A percentile compares a stretch with the other conserved stretches of the same genome.
phyloP scores from a whole-genome alignment of 768 basidiomycete species.

The Boletus reticulatus region DNA sequence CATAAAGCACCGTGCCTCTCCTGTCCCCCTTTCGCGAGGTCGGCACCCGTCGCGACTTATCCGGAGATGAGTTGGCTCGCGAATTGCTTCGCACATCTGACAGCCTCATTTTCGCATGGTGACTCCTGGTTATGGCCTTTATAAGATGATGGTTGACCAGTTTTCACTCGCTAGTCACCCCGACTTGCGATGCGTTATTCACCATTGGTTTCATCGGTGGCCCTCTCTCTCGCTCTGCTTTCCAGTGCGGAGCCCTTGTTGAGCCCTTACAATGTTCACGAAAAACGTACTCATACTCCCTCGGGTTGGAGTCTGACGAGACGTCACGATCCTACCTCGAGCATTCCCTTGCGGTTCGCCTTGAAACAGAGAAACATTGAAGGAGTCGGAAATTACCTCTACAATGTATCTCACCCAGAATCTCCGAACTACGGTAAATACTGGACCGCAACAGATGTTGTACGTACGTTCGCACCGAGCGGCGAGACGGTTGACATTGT shows the following conservation, averaged over 20 bases:
- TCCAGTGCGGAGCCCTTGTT: constrained; percentile 13
- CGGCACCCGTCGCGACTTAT: no score
- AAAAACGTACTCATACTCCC: constrained; percentile 37
- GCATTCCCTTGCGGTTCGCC: constrained; percentile 30
- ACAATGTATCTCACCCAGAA: constrained; percentile 35
- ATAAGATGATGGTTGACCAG: background rate
- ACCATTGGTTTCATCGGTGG: constrained; percentile 2
- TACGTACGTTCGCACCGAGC: constrained; percentile 20
- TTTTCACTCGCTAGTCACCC: background rate
- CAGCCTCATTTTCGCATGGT: no score
- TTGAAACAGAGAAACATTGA: constrained; percentile 32
- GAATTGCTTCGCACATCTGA: no score
- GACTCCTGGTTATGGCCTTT: background rate
- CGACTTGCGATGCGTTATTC: constrained; percentile 8
- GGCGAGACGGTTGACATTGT: constrained; percentile 23
- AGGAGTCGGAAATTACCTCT: constrained; percentile 22
- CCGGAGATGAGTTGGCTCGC: no score
- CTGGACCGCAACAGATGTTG: constrained; percentile 29
- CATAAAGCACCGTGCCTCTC: no score
- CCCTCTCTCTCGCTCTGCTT: constrained; percentile 11
- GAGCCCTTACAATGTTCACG: constrained; percentile 35
- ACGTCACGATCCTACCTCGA: constrained; percentile 33
- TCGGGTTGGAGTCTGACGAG: constrained; percentile 37
- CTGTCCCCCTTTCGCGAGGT: no score
- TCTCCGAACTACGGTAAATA: constrained; percentile 30